Evolutionary conservation across 2,329 filamentous ascomycete genomes (phyloP).

Genomic region (Exophiala alcalophila): DNA sequence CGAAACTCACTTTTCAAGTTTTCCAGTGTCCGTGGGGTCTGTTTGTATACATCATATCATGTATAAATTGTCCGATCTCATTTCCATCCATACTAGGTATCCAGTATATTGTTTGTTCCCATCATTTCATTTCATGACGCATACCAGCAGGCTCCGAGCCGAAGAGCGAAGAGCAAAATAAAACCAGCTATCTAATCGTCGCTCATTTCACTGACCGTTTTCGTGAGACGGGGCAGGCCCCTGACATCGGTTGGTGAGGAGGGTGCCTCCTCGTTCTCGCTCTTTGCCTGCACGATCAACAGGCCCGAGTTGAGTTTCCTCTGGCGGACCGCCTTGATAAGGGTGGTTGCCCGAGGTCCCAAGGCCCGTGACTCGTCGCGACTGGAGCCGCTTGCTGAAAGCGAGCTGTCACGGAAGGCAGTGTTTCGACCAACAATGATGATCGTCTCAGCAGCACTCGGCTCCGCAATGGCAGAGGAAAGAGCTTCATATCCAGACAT

Average conservation of each 20-base stretch:
- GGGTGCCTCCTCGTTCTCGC: slow-evolving; percentile 13
- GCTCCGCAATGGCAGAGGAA: slow-evolving; percentile 35
- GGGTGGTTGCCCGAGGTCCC: slow-evolving; percentile 59
- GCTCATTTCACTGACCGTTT: slow-evolving; percentile 2
- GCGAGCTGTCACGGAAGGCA: background rate
- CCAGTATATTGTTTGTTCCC: too few species aligned
- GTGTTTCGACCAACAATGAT: slow-evolving; percentile 15
- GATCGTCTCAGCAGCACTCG: slow-evolving; percentile 17
- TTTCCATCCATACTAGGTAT: too few species aligned
- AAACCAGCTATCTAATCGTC: too few species aligned
- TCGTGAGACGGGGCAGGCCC: background rate
- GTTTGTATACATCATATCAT: too few species aligned
- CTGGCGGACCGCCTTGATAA: slow-evolving; percentile 54
- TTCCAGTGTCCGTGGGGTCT: too few species aligned
- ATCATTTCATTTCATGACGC: too few species aligned
- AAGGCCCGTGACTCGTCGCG: slow-evolving; percentile 31
- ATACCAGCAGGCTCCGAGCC: too few species aligned
- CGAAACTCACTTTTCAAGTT: too few species aligned
- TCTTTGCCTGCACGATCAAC: slow-evolving; percentile 64
- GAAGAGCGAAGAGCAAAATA: too few species aligned
- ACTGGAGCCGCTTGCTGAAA: slow-evolving; percentile 1
- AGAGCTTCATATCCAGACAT: slow-evolving; percentile 34
- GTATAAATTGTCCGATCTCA: too few species aligned
- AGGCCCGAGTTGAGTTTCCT: slow-evolving; percentile 63
- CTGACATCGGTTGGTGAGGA: background rate